A percentile compares a stretch with the other conserved stretches of the same genome.
phyloP scores from a whole-genome alignment of 805 yeast species.

The Blastobotrys attinorum region DNA sequence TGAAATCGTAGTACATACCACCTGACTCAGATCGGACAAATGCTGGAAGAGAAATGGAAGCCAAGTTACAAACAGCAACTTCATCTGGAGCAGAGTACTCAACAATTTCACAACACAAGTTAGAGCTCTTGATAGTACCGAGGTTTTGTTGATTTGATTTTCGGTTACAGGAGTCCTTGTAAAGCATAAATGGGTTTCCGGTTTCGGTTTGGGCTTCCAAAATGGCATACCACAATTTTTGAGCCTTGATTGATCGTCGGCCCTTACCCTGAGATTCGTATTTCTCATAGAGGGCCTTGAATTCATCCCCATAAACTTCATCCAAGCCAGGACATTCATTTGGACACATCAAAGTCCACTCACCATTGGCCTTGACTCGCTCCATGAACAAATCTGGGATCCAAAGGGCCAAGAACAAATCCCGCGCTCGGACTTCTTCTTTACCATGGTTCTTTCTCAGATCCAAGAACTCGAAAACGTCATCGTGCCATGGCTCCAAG shows the following conservation, averaged over 20 bases:
- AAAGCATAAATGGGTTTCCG: slow-evolving; percentile 91
- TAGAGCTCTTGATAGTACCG: slow-evolving; percentile 88
- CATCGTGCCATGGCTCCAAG: slow-evolving; percentile 96
- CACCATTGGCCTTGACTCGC: slow-evolving; percentile 67
- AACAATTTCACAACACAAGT: slow-evolving; percentile 88
- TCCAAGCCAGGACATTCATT: slow-evolving; percentile 79
- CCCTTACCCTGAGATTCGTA: slow-evolving; percentile 70
- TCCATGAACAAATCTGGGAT: slow-evolving; percentile 91
- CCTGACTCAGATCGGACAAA: slow-evolving; percentile 48
- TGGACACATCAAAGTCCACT: slow-evolving; percentile 90
- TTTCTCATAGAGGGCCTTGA: slow-evolving; percentile 57
- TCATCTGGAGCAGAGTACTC: slow-evolving; percentile 90
- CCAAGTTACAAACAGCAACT: slow-evolving; percentile 92
- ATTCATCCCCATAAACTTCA: slow-evolving; percentile 80
- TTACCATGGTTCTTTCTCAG: slow-evolving; percentile 90
- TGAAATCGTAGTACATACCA: slow-evolving; percentile 57
- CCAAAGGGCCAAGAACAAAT: slow-evolving; percentile 90
- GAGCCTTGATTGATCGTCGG: slow-evolving; percentile 65
- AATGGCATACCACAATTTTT: slow-evolving; percentile 83
- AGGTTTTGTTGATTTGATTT: slow-evolving; percentile 88
- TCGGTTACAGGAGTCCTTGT: slow-evolving; percentile 83
- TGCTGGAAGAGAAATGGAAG: slow-evolving; percentile 81
- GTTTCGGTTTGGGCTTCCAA: slow-evolving; percentile 92
- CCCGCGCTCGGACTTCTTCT: slow-evolving; percentile 90
- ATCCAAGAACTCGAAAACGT: slow-evolving; percentile 77